Percentiles rank a stretch among this genome's conserved stretches.
Evolutionary conservation across 2,329 filamentous ascomycete species (phyloP).

Genomic region (Fusarium longipes): DNA sequence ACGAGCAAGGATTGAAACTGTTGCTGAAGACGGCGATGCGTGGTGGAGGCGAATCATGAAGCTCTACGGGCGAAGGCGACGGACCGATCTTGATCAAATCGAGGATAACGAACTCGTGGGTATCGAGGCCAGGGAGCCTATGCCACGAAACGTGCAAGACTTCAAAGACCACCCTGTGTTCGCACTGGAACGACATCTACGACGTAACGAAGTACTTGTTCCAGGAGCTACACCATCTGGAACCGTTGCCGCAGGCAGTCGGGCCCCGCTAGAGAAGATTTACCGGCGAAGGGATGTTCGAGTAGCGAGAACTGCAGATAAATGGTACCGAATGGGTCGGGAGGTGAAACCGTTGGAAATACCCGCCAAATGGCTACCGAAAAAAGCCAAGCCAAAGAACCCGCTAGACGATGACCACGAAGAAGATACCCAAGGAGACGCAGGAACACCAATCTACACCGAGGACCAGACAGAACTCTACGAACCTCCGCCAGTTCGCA

Average conservation of each 20-base stretch:
- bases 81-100: slow-evolving; percentile 79
- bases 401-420: slow-evolving; percentile 46
- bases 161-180: slow-evolving; percentile 88
- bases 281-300: slow-evolving; percentile 87
- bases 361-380: slow-evolving; percentile 78
- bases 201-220: slow-evolving; percentile 82
- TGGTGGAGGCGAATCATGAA: slow-evolving; percentile 68
- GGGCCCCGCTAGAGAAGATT: slow-evolving; percentile 76
- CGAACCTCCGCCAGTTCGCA: slow-evolving; percentile 77
- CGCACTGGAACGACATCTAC: slow-evolving; percentile 86
- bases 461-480: slow-evolving; percentile 78
- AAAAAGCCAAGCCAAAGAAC: slow-evolving; percentile 53
- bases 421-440: slow-evolving; percentile 47
- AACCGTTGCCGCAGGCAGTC: slow-evolving; percentile 76
- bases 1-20: slow-evolving; percentile 78
- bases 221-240: slow-evolving; percentile 78
- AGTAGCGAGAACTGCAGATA: slow-evolving; percentile 79
- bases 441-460: slow-evolving; percentile 69
- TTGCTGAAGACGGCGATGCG: slow-evolving; percentile 58
- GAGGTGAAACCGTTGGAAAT: slow-evolving; percentile 83
- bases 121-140: slow-evolving; percentile 79
- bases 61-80: slow-evolving; percentile 56
- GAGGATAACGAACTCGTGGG: slow-evolving; percentile 82
- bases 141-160: slow-evolving; percentile 87
- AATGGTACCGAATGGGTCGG: slow-evolving; percentile 90